Conservation (phyloP, 2,329 filamentous ascomycete species). For the Camptophora hylomeconis region DNA sequence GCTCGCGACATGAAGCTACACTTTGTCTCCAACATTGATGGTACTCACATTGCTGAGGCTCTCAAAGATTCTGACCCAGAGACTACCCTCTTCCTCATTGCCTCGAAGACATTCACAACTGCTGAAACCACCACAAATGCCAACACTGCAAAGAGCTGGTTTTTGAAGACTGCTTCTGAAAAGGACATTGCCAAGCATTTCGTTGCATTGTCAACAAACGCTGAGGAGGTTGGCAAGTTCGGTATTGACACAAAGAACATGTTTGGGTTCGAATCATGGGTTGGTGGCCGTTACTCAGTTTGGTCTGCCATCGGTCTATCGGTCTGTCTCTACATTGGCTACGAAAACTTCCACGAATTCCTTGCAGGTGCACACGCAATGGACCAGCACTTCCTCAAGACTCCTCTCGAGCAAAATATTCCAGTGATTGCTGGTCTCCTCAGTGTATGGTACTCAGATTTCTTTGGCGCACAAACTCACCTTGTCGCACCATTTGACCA, state of each 20-base stretch:
- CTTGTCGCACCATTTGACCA: slow-evolving; percentile 97
- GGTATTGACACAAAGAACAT: slow-evolving; percentile 98
- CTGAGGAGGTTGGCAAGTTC: slow-evolving; percentile 90
- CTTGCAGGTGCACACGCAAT: slow-evolving; percentile 87
- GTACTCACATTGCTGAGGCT: slow-evolving; percentile 92
- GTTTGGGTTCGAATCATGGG: slow-evolving; percentile 99
- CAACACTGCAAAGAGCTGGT: slow-evolving; percentile 94
- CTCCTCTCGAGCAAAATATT: slow-evolving; percentile 89
- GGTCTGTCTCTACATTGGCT: slow-evolving; percentile 89
- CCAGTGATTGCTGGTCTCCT: slow-evolving; percentile 81
- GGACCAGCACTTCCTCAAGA: slow-evolving; percentile 94
- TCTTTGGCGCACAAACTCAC: slow-evolving; percentile 96
- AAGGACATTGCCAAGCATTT: slow-evolving; percentile 90
- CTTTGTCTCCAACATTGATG: slow-evolving; percentile 99
- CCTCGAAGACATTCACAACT: slow-evolving; percentile 98
- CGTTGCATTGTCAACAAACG: slow-evolving; percentile 93
- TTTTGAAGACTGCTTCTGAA: slow-evolving; percentile 75
- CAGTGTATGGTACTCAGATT: slow-evolving; percentile 98
- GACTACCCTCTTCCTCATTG: slow-evolving; percentile 96
- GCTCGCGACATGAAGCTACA: slow-evolving; percentile 76
- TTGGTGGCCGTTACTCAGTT: slow-evolving; percentile 94
- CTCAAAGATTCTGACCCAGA: slow-evolving; percentile 81
- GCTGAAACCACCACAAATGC: slow-evolving; percentile 96
- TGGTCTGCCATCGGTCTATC: slow-evolving; percentile 97
- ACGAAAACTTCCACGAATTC: slow-evolving; percentile 95